These are phyloP conservation scores for Cynara cardunculus DNA, from an alignment of 129 eudicot genomes.

Conservation along the genomic window DNA sequence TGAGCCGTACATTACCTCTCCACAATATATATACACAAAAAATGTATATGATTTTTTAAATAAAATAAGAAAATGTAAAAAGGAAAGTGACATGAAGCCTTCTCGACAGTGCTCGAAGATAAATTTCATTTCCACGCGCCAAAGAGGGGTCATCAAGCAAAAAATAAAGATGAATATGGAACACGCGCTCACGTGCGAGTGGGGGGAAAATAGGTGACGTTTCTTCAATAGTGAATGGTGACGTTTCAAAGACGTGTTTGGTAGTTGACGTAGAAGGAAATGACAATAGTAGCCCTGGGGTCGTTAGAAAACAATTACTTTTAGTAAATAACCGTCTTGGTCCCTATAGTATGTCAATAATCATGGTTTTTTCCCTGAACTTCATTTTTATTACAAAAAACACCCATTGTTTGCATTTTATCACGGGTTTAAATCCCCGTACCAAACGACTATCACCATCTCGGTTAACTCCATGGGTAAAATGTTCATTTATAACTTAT, in stretches of 20 bases:
- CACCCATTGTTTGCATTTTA: not conserved
- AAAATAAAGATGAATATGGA: too few relatives aligned
- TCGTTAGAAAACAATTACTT: not conserved
- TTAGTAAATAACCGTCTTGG: not conserved
- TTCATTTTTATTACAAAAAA: not conserved
- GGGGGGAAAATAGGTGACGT: not conserved
- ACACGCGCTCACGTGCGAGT: too few relatives aligned
- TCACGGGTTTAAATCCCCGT: too few relatives aligned
- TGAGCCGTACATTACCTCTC: not conserved
- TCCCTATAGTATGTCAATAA: not conserved
- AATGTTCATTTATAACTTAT: not conserved
- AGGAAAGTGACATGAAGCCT: not conserved
- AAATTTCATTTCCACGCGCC: too few relatives aligned
- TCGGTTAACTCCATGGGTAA: not conserved
- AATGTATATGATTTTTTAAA: too few relatives aligned
- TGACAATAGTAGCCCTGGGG: not conserved
- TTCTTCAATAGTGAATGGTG: not conserved
- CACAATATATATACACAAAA: not conserved
- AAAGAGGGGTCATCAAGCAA: too few relatives aligned
- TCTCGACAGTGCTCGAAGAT: not conserved
- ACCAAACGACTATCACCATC: not conserved
- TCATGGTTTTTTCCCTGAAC: not conserved
- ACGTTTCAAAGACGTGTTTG: not conserved
- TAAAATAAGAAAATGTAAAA: not conserved
- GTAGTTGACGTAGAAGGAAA: not conserved